Evolutionary conservation across 371 early-diverging fungal species (phyloP), one percentile per base, ranked within the genome.

Genomic region (Mucor lusitanicus): DNA sequence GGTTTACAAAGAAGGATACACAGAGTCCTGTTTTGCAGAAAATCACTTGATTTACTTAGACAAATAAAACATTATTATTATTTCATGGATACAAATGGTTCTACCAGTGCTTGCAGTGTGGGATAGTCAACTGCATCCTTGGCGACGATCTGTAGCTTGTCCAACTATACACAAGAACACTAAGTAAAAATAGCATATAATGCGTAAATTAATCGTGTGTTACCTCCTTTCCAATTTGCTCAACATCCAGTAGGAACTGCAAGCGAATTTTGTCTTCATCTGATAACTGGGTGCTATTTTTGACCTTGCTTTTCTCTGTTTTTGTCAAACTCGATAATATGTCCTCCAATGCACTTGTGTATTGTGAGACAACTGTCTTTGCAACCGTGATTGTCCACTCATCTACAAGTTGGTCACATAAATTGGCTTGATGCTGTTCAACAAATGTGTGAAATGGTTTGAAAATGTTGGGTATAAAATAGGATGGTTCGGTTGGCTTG

Each of bases 201-300:
- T 25, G 13, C 53, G 39, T 53, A 8, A 30, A 53, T 53, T 27
- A 53, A 27, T 33, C 8, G n/a, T 30, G 55, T 56, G 56, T 75
- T 73, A 87, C 87, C 78, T 88, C 84, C 13, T 71, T 46, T 30
- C 79, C 85, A 46, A 84, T 77, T 40, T 72, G 76, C 11, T 59
- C 63, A 25, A 88, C 87, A 69, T 91, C 90, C 64, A 90, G 70
- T 15, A 75, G 72, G 30, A 84, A 73, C 58, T 89, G 91, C 59
- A 90, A 27, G 1, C 86, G 77, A 62, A 88, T 82, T 62, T 89
- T 89, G 63, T 90, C 89, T 42, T 84, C 82, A 46, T 78, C 81
- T 13, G 77, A 71, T 73, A 81, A 59, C 12, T 67, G 57, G 8
- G 15, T 37, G 15, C 21, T 63, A 13, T 70, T 70, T 56, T 79